A percentile compares a stretch with the other conserved stretches of the same genome.
Conservation (phyloP, 805 yeast species). For the Wickerhamiella dianesei region DNA sequence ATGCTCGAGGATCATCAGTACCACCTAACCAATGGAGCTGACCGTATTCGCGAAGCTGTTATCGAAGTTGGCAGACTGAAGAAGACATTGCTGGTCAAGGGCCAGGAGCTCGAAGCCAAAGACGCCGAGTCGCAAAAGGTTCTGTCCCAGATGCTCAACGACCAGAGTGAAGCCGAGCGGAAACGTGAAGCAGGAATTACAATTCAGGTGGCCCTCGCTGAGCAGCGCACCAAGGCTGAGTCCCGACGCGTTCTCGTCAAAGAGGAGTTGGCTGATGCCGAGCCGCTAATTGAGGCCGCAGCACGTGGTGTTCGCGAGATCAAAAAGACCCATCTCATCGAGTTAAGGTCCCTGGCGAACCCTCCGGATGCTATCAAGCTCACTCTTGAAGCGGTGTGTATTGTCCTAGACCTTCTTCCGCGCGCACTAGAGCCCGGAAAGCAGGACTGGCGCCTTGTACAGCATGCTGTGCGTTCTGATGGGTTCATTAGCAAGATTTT, state of each 20-base stretch:
- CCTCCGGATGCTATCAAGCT: slow-evolving; percentile 83
- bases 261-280: slow-evolving; percentile 57
- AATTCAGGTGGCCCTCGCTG: slow-evolving; percentile 53
- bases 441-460: slow-evolving; percentile 43
- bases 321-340: slow-evolving; percentile 83
- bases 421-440: slow-evolving; percentile 44
- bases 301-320: slow-evolving; percentile 82
- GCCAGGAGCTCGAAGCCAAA: slow-evolving; percentile 36
- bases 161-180: slow-evolving; percentile 86
- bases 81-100: slow-evolving; percentile 39
- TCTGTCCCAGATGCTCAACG: slow-evolving; percentile 60
- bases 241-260: slow-evolving; percentile 41
- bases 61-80: slow-evolving; percentile 53
- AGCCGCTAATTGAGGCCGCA: slow-evolving; percentile 77
- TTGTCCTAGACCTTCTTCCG: slow-evolving; percentile 51
- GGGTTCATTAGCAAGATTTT: slow-evolving; percentile 80
- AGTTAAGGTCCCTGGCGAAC: slow-evolving; percentile 72
- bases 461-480: slow-evolving; percentile 63
- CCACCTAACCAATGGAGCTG: slow-evolving; percentile 61
- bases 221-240: slow-evolving; percentile 50
- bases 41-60: slow-evolving; percentile 63
- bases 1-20: slow-evolving; percentile 53
- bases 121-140: slow-evolving; percentile 57
- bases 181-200: slow-evolving; percentile 73
- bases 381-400: slow-evolving; percentile 79